Base-by-base conservation (phyloP, 345 rosid genomes). In the Moringa oleifera region DNA sequence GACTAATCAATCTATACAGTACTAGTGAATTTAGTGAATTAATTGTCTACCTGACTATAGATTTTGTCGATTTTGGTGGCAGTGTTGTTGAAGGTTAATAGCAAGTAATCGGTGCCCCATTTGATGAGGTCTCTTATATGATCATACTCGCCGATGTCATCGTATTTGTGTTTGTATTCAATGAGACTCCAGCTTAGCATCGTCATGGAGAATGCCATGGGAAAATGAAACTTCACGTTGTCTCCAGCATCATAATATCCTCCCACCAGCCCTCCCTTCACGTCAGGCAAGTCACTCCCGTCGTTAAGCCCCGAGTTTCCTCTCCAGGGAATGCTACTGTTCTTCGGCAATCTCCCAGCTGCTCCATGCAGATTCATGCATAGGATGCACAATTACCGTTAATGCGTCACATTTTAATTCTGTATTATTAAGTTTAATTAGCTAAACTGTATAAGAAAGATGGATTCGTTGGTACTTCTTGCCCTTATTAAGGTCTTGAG, bases 121-220 rank as follows among this genome's bases (percentile, higher is more conserved):
- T 80, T 80, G 59, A 89, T 82, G 78, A 89, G 79, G 23, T 89
- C 96, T 31, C 79, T 68, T 59, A 74, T 61, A 53, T 91, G 96
- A 53, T 79, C 59, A 66, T 80, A 80, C 68, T 86, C 98, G 18
- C 67, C 65, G 68, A 83, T 79, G 21, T 87, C 80, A 49, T 77
- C 18, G 59, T 72, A 89, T 63, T 91, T 91, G 58, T 86, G 85
- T 17, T 56, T 68, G 77, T 91, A 91, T 65, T 91, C 96, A 59
- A 91, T 83, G 8, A 85, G 79, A 69, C 98, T 91, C 98, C 98
- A 91, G 71, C 98, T 91, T 21, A 91, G 75, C 96, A 91, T 82
- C 7, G 98, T 85, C 89, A 89, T 89, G 59, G 95, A 68, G 64
- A 71, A 91, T 20, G 98, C 82, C 96, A 89, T 87, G 8, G 96